Conservation (phyloP, 2,329 filamentous ascomycete species). For the Pestalotiopsis sp. region DNA sequence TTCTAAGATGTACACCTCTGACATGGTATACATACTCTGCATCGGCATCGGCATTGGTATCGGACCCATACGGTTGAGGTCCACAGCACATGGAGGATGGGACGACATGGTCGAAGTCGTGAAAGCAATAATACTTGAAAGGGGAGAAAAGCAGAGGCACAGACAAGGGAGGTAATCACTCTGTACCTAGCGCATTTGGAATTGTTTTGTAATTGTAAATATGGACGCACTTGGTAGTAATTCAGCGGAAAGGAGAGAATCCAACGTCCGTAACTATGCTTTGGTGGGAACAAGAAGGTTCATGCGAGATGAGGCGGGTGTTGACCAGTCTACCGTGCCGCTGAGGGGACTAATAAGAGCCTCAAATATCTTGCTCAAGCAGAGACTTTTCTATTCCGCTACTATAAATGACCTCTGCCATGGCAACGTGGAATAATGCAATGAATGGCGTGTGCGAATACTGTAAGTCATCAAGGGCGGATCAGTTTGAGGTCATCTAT, state of each 20-base stretch:
- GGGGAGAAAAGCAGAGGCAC: background rate
- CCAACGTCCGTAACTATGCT: background rate
- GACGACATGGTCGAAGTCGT: background rate
- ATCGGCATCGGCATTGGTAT: background rate
- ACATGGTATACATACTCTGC: background rate
- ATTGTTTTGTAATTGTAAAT: constrained; percentile 11
- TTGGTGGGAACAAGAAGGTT: background rate
- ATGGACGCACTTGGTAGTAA: background rate
- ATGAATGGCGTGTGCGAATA: background rate
- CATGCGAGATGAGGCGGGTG: background rate
- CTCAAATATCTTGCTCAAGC: background rate
- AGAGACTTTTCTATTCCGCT: background rate
- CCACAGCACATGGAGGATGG: background rate
- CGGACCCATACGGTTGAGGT: background rate
- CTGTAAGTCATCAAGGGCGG: background rate
- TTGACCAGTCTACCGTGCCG: background rate
- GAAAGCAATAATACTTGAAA: background rate
- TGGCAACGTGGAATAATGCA: background rate
- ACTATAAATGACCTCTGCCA: background rate
- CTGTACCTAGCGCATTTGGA: constrained; percentile 1
- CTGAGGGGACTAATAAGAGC: background rate
- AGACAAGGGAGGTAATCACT: background rate
- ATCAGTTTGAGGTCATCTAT: background rate
- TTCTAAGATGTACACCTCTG: background rate
- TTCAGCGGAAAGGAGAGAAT: background rate